phyloP scores from a whole-genome alignment of 75 land plant species.

The Picea glauca region DNA sequence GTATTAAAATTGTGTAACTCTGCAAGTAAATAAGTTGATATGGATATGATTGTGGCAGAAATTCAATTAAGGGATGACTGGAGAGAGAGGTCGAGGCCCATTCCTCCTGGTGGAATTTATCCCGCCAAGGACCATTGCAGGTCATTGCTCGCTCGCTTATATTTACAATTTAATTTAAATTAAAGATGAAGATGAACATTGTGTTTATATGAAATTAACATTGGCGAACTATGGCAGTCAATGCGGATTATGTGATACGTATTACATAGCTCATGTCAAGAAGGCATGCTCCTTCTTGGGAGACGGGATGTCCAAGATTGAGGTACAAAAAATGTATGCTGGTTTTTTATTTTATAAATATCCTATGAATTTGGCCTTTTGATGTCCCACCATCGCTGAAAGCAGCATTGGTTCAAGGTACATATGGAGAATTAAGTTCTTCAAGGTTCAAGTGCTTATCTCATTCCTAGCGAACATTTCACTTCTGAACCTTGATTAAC shows the following conservation, averaged over 20 bases:
- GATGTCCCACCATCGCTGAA: too few species aligned
- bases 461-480: too few species aligned
- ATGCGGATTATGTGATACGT: conserved; percentile 95
- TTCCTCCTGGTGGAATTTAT: conserved; percentile 85
- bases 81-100: conserved; percentile 80
- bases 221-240: conserved; percentile 33
- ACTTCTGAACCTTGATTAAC: too few species aligned
- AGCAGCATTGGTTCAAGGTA: too few species aligned
- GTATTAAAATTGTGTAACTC: neutral
- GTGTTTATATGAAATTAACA: neutral
- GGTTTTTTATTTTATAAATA: too few species aligned
- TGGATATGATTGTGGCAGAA: neutral
- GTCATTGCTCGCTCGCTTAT: conserved; percentile 19
- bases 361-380: too few species aligned
- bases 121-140: conserved; percentile 99
- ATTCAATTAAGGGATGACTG: conserved; percentile 58
- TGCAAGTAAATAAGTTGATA: neutral
- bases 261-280: conserved; percentile 97
- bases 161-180: neutral
- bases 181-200: neutral
- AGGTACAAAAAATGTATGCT: conserved; percentile 34
- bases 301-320: conserved; percentile 95
- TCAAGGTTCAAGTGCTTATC: too few species aligned
- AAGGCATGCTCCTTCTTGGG: conserved; percentile 94
- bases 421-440: too few species aligned